Percentiles rank a stretch among this genome's conserved stretches.
Conservation (phyloP, 2,329 filamentous ascomycete genomes). For the Fusarium duplospermum region DNA sequence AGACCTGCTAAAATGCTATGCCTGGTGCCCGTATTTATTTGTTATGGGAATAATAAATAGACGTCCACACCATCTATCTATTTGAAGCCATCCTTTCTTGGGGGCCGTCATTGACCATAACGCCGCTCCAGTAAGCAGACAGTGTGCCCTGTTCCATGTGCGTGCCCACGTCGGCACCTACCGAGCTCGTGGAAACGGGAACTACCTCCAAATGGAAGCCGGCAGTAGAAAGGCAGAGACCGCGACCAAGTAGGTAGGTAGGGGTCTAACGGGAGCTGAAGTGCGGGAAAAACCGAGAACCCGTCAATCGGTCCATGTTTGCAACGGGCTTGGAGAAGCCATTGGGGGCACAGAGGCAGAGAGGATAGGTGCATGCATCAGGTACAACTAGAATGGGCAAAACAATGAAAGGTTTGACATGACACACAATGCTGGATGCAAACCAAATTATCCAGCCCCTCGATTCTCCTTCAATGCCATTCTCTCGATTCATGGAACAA, state of each 20-base stretch:
- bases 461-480: not conserved
- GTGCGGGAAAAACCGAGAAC: slow-evolving; percentile 4
- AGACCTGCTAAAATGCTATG: not conserved
- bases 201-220: not conserved
- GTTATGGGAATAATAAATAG: slow-evolving; percentile 1
- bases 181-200: slow-evolving; percentile 16
- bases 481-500: slow-evolving; percentile 18
- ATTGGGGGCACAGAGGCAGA: not conserved
- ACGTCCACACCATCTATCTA: not conserved
- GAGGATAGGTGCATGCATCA: not conserved
- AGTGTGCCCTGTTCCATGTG: slow-evolving; percentile 18
- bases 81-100: not conserved
- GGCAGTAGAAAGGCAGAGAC: not conserved
- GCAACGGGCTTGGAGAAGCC: slow-evolving; percentile 8
- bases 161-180: slow-evolving; percentile 18
- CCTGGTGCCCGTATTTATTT: not conserved
- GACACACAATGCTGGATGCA: not conserved
- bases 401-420: not conserved
- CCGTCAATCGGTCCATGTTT: not conserved
- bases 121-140: slow-evolving; percentile 5
- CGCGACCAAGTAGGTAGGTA: not conserved
- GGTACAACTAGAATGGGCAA: not conserved
- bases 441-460: slow-evolving; percentile 2
- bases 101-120: slow-evolving; percentile 22
- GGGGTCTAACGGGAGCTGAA: slow-evolving; percentile 1